Percentiles rank a stretch among this genome's conserved stretches.
Evolutionary conservation across 805 yeast genomes (phyloP).

Genomic region (Kuraishia capsulata): DNA sequence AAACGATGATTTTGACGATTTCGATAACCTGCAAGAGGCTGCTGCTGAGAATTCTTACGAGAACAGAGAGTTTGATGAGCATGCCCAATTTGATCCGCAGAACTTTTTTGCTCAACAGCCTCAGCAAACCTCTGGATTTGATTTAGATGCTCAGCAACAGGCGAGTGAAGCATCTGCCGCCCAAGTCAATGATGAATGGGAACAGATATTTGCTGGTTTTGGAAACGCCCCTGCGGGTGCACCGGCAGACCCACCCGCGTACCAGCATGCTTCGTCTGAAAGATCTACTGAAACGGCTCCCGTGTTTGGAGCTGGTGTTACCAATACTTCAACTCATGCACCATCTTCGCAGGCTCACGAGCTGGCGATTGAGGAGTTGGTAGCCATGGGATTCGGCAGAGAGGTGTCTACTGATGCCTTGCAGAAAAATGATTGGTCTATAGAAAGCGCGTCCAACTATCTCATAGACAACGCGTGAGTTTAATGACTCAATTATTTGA

Average conservation of each 20-base stretch:
- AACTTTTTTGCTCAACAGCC: background rate
- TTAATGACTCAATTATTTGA: conserved; percentile 2
- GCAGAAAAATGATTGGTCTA: conserved; percentile 58
- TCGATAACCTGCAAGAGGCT: conserved; percentile 24
- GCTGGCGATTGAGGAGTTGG: conserved; percentile 64
- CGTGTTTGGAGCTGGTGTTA: background rate
- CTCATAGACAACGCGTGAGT: conserved; percentile 68
- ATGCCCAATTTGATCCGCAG: background rate
- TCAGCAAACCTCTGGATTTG: conserved; percentile 4
- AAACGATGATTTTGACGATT: conserved; percentile 19
- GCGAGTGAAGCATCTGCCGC: conserved; percentile 32
- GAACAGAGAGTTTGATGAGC: background rate
- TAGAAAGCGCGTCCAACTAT: conserved; percentile 82
- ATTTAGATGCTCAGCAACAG: conserved; percentile 24
- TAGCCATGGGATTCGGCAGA: conserved; percentile 82
- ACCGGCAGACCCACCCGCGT: conserved; percentile 2
- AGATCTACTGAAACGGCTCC: conserved; percentile 7
- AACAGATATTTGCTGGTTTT: conserved; percentile 83
- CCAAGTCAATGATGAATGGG: conserved; percentile 75
- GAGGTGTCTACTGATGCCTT: conserved; percentile 62
- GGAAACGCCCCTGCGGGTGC: conserved; percentile 35
- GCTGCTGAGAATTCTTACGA: conserved; percentile 13
- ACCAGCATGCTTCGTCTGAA: conserved; percentile 6
- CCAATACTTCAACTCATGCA: background rate
- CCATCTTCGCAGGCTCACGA: conserved; percentile 17